These are phyloP conservation scores for Aspergillus sparsus DNA, from an alignment of 495 filamentous ascomycete species.

Conservation along the genomic window DNA sequence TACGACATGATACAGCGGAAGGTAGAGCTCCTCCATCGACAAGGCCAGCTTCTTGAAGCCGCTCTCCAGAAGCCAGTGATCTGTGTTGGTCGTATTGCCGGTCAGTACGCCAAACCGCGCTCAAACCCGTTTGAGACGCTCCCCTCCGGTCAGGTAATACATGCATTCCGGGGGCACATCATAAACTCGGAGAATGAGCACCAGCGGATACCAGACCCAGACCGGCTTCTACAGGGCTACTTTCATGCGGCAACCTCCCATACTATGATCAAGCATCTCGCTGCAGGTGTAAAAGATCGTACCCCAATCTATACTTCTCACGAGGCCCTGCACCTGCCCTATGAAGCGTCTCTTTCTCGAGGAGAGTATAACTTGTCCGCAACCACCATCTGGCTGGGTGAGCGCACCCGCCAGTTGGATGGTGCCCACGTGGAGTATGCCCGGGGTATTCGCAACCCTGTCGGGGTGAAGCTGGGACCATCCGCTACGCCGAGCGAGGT, in stretches of 20 bases:
- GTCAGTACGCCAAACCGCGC: constrained; percentile 16
- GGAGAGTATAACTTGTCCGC: constrained; percentile 14
- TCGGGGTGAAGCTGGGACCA: constrained; percentile 13
- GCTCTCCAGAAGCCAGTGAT: constrained; percentile 9
- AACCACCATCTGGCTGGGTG: constrained; percentile 11
- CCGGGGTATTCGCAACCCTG: constrained; percentile 11
- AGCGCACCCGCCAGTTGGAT: constrained; percentile 15
- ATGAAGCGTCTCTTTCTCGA: constrained; percentile 9
- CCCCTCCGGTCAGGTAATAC: background rate
- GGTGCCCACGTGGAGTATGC: constrained; percentile 13
- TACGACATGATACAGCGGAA: constrained; percentile 10
- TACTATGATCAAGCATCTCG: constrained; percentile 1
- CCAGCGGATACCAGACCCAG: constrained; percentile 4
- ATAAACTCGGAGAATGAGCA: constrained; percentile 11
- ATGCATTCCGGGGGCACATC: constrained; percentile 14
- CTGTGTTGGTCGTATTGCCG: constrained; percentile 10
- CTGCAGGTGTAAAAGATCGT: background rate
- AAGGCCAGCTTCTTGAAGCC: background rate
- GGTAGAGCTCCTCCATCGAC: constrained; percentile 14
- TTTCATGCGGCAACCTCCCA: constrained; percentile 9
- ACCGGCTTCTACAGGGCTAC: constrained; percentile 9
- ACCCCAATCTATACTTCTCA: constrained; percentile 9
- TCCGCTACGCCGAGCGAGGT: background rate
- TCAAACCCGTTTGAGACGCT: constrained; percentile 16
- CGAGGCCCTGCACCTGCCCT: constrained; percentile 14